These are phyloP conservation scores for Eucalyptus sp. DNA, from an alignment of 345 rosid species.

Conservation along the genomic window DNA sequence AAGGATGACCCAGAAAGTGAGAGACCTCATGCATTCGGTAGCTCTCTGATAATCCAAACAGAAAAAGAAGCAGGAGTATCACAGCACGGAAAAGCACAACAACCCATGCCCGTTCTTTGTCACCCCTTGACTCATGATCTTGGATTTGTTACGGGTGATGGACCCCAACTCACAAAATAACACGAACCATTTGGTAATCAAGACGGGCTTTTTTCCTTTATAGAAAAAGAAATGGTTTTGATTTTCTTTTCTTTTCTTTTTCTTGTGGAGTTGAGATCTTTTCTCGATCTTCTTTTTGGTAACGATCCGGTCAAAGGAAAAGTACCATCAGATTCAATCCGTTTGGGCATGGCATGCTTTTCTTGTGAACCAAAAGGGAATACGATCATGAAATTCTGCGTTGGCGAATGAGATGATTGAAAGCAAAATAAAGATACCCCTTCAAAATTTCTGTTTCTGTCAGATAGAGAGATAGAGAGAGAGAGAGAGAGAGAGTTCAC, in stretches of 20 bases:
- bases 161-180: background rate
- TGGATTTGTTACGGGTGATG: background rate
- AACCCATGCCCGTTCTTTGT: background rate
- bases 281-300: slow-evolving; percentile 11
- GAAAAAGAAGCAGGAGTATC: background rate
- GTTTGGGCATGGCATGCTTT: slow-evolving; percentile 35
- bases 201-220: background rate
- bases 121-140: background rate
- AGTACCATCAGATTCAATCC: slow-evolving; percentile 38
- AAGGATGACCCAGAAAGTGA: background rate
- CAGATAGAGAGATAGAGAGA: background rate
- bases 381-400: background rate
- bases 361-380: slow-evolving; percentile 30
- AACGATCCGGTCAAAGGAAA: slow-evolving; percentile 61
- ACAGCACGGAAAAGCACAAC: background rate
- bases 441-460: background rate
- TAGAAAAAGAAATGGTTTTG: background rate
- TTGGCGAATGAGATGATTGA: background rate
- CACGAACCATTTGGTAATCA: background rate
- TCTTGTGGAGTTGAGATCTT: background rate
- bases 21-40: background rate
- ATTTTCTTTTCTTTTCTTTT: background rate
- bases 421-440: slow-evolving; percentile 1
- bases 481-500: slow-evolving; percentile 25
- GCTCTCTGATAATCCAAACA: background rate